A percentile compares a stretch with the other conserved stretches of the same genome.
These are phyloP conservation scores for Lizonia empirigonia DNA, from an alignment of 2,329 filamentous ascomycete genomes.

Conservation along the genomic window DNA sequence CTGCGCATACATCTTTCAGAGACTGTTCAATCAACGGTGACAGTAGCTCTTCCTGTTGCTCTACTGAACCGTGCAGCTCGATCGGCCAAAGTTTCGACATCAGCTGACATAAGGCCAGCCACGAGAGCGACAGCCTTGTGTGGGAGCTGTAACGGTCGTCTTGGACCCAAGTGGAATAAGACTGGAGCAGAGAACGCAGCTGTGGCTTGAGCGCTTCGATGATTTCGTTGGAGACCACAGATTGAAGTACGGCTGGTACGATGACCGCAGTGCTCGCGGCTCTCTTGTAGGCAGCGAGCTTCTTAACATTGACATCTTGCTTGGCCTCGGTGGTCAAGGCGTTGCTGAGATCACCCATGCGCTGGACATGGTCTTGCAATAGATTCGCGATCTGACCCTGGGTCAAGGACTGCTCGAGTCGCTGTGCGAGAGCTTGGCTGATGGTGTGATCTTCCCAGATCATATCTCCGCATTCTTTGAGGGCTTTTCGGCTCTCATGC, in stretches of 20 bases:
- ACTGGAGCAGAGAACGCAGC: constrained; percentile 30
- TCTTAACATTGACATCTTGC: constrained; percentile 26
- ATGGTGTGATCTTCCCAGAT: constrained; percentile 43
- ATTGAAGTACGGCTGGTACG: constrained; percentile 35
- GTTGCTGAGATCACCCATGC: constrained; percentile 23
- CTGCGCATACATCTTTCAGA: constrained; percentile 25
- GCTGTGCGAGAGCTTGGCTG: constrained; percentile 25
- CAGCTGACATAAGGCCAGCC: constrained; percentile 39
- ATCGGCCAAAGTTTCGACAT: constrained; percentile 40
- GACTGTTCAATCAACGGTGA: constrained; percentile 37
- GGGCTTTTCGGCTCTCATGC: constrained; percentile 23
- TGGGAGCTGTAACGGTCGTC: constrained; percentile 25
- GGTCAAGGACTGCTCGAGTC: constrained; percentile 43
- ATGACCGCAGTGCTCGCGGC: constrained; percentile 38
- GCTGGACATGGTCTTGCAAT: constrained; percentile 35
- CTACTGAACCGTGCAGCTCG: constrained; percentile 32
- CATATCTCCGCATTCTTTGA: constrained; percentile 22
- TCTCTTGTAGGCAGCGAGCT: constrained; percentile 28
- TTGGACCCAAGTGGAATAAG: constrained; percentile 30
- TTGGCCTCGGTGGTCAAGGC: constrained; percentile 18
- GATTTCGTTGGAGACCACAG: constrained; percentile 32
- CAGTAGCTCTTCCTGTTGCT: constrained; percentile 32
- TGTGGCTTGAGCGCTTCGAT: constrained; percentile 28
- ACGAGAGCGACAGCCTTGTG: constrained; percentile 27
- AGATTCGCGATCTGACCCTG: constrained; percentile 39